Evolutionary conservation across 1,284 basidiomycete genomes (phyloP).

Genomic region (Entoloma clypeatum): DNA sequence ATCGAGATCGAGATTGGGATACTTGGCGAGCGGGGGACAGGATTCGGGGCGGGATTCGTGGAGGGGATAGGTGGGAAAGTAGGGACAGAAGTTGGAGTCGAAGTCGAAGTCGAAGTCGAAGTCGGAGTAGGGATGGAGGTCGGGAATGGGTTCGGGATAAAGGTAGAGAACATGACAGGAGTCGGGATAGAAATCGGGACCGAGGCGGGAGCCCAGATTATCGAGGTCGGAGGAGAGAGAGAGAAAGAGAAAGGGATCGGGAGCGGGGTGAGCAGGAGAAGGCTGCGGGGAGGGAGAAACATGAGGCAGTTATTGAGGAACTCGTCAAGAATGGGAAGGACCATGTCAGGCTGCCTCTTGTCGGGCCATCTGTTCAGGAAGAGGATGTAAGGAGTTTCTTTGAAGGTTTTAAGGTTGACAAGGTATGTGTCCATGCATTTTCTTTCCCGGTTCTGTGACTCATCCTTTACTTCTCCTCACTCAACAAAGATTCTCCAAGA

Average conservation of each 20-base stretch:
- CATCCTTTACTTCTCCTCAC: slow-evolving; percentile 7
- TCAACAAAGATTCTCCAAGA: slow-evolving; percentile 57
- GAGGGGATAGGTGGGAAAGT: neutral
- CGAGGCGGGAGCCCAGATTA: slow-evolving; percentile 10
- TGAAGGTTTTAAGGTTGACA: slow-evolving; percentile 59
- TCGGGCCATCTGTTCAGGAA: slow-evolving; percentile 50
- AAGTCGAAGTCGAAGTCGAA: slow-evolving; percentile 9
- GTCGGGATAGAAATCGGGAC: slow-evolving; percentile 5
- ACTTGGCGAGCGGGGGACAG: too few species aligned
- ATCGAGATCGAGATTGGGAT: too few species aligned
- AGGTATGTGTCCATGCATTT: slow-evolving; percentile 40
- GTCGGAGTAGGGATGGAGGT: slow-evolving; percentile 6
- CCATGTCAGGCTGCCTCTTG: slow-evolving; percentile 53
- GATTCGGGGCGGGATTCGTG: neutral
- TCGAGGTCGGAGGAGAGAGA: slow-evolving; percentile 10
- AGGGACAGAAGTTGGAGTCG: slow-evolving; percentile 4
- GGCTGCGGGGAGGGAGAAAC: slow-evolving; percentile 19
- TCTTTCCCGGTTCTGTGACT: slow-evolving; percentile 8
- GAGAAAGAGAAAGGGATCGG: slow-evolving; percentile 11
- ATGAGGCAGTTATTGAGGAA: slow-evolving; percentile 49
- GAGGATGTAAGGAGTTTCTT: slow-evolving; percentile 62
- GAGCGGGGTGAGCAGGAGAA: slow-evolving; percentile 9
- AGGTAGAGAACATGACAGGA: slow-evolving; percentile 6
- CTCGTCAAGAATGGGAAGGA: slow-evolving; percentile 61
- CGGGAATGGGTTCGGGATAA: slow-evolving; percentile 7